Evolutionary conservation across 2,329 filamentous ascomycete genomes (phyloP).

Genomic region (Ophiostoma sp.): DNA sequence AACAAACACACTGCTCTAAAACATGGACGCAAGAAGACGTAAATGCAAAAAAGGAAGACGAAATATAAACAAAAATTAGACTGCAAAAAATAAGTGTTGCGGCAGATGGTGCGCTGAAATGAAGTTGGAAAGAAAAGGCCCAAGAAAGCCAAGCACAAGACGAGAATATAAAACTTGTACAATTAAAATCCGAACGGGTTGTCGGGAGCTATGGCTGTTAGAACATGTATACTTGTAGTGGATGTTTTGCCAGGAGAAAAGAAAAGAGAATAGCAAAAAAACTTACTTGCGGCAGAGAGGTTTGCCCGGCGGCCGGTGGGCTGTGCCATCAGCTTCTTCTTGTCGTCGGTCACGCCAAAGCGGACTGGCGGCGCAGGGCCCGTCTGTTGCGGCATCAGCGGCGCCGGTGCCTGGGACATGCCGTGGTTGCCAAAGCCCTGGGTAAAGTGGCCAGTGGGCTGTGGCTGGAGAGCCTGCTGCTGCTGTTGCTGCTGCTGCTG

Average conservation of each 20-base stretch:
- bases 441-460: slow-evolving; percentile 64
- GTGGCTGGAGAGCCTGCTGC: slow-evolving; percentile 53
- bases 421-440: slow-evolving; percentile 41
- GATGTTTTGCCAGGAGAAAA: not conserved
- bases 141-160: not conserved
- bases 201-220: slow-evolving; percentile 31
- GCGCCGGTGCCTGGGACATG: slow-evolving; percentile 44
- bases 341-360: slow-evolving; percentile 70
- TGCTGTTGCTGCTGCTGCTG: slow-evolving; percentile 54
- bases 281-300: slow-evolving; percentile 92
- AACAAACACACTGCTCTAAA: not conserved
- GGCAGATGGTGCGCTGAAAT: not conserved
- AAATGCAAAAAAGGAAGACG: not conserved
- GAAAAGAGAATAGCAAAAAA: slow-evolving; percentile 6
- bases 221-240: not conserved
- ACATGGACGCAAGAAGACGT: not conserved
- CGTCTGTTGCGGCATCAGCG: slow-evolving; percentile 71
- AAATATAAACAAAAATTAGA: slow-evolving; percentile 7
- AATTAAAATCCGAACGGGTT: slow-evolving; percentile 34
- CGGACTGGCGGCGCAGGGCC: slow-evolving; percentile 81
- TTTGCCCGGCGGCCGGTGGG: slow-evolving; percentile 87
- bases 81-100: not conserved
- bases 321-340: slow-evolving; percentile 77
- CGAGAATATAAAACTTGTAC: not conserved
- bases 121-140: not conserved